A percentile compares a stretch with the other conserved stretches of the same genome.
These are phyloP conservation scores for Coemansia sp. DNA, from an alignment of 192 early-diverging fungal species.

Conservation along the genomic window DNA sequence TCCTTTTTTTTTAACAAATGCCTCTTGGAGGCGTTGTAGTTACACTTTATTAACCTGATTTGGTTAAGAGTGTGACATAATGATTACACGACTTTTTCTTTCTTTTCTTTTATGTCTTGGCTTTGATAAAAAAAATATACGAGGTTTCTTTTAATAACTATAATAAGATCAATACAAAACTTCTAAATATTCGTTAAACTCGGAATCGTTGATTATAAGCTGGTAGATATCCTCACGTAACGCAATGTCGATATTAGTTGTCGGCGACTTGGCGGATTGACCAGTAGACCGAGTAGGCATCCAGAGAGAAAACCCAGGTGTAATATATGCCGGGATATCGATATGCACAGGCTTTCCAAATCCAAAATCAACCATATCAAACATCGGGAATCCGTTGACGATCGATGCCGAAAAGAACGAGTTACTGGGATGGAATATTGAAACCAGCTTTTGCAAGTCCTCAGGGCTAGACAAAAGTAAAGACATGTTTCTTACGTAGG, in stretches of 20 bases:
- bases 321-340: slow-evolving; percentile 40
- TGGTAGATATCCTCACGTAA: slow-evolving; percentile 31
- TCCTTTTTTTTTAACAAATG: slow-evolving; percentile 29
- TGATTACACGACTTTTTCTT: slow-evolving; percentile 2
- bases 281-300: slow-evolving; percentile 20
- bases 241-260: slow-evolving; percentile 24
- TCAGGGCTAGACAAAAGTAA: slow-evolving; percentile 19
- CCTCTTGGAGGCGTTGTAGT: slow-evolving; percentile 28
- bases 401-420: slow-evolving; percentile 46
- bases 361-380: slow-evolving; percentile 33
- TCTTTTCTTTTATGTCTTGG: neutral
- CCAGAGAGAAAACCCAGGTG: slow-evolving; percentile 50
- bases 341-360: slow-evolving; percentile 31
- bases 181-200: slow-evolving; percentile 35
- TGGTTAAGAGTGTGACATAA: slow-evolving; percentile 4
- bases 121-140: neutral
- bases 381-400: slow-evolving; percentile 33
- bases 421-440: slow-evolving; percentile 30
- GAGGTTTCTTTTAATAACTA: neutral
- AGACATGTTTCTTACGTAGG: slow-evolving; percentile 15
- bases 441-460: slow-evolving; percentile 15
- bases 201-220: slow-evolving; percentile 18
- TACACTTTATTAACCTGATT: neutral
- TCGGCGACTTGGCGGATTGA: neutral
- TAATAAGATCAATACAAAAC: slow-evolving; percentile 12